Conservation (phyloP, 768 basidiomycete species). For the Chalciporus pseudorubinellus region DNA sequence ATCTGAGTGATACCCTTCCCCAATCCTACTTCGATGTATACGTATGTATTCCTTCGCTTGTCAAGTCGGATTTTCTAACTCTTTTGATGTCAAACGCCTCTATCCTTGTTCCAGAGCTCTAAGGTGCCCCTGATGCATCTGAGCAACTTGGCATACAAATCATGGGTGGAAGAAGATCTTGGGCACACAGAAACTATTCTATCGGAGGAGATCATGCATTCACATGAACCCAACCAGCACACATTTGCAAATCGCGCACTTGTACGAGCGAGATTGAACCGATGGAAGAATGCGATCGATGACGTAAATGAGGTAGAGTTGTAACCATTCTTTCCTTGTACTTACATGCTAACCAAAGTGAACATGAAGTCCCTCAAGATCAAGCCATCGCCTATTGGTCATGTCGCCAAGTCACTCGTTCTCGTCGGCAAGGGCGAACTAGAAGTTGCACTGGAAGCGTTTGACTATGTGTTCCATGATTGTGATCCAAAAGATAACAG, state of each 20-base stretch:
- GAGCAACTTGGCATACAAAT: not conserved
- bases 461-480: no score
- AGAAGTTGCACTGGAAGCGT: no score
- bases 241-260: conserved; percentile 2
- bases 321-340: not conserved
- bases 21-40: not conserved
- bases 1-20: conserved; percentile 3
- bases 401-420: no score
- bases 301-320: conserved; percentile 1
- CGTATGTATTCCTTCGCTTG: no score
- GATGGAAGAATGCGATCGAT: not conserved
- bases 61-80: no score
- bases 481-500: no score
- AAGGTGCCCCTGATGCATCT: conserved; percentile 3
- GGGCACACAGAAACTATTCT: no score
- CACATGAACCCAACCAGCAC: not conserved
- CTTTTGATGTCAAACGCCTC: no score
- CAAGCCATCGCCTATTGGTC: no score
- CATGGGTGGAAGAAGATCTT: conserved; percentile 1
- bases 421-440: no score
- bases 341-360: not conserved
- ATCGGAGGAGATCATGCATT: no score
- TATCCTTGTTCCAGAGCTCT: not conserved
- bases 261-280: not conserved
- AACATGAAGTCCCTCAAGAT: no score